These are phyloP conservation scores for Cyclotella baltica DNA, from an alignment of 108 stramenopile species.

Conservation along the genomic window DNA sequence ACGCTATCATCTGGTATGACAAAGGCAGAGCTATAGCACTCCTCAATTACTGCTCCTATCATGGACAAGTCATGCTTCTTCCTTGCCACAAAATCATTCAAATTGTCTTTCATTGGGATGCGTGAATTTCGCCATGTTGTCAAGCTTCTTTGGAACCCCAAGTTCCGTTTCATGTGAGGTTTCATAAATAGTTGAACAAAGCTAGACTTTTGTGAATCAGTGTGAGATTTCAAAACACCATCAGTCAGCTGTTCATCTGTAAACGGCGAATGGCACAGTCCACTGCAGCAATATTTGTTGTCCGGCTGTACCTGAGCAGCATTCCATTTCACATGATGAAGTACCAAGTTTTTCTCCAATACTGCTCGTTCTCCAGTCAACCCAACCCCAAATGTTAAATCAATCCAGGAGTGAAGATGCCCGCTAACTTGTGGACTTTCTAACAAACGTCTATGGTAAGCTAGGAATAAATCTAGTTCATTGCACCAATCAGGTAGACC, in stretches of 20 bases:
- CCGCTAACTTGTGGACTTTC: slow-evolving; percentile 61
- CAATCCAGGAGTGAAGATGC: slow-evolving; percentile 71
- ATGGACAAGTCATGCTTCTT: slow-evolving; percentile 30
- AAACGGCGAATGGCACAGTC: slow-evolving; percentile 27
- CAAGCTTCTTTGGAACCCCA: not conserved
- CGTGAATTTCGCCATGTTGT: not conserved
- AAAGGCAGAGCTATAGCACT: slow-evolving; percentile 21
- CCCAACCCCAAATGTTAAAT: slow-evolving; percentile 69
- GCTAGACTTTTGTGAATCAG: not conserved
- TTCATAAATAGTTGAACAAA: slow-evolving; percentile 42
- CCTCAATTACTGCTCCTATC: slow-evolving; percentile 33
- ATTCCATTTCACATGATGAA: slow-evolving; percentile 23
- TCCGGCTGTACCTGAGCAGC: not conserved
- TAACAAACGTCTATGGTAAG: slow-evolving; percentile 64
- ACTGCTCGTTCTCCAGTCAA: slow-evolving; percentile 63
- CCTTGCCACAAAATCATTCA: slow-evolving; percentile 1
- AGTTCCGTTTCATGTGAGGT: slow-evolving; percentile 26
- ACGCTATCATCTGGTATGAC: slow-evolving; percentile 26
- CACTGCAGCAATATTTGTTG: slow-evolving; percentile 16
- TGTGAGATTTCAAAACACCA: not conserved
- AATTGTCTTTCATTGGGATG: not conserved
- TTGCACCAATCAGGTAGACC: slow-evolving; percentile 37
- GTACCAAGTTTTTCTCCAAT: slow-evolving; percentile 65
- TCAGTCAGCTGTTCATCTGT: not conserved
- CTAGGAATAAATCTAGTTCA: slow-evolving; percentile 35